Percentiles rank a stretch among this genome's conserved stretches.
These are phyloP conservation scores for Cercospora sp. DNA, from an alignment of 2,329 filamentous ascomycete genomes.

Conservation along the genomic window DNA sequence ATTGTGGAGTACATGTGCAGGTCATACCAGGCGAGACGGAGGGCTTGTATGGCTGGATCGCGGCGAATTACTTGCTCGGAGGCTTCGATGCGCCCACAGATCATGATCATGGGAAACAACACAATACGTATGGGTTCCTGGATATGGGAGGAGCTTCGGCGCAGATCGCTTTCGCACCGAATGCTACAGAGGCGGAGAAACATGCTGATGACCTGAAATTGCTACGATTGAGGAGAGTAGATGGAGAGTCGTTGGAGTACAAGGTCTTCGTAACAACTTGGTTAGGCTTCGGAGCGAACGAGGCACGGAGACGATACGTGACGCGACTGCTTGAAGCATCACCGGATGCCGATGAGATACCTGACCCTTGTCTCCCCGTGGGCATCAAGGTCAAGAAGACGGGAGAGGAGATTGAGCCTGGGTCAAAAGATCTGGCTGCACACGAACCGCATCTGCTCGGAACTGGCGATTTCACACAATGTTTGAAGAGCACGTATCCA, in stretches of 20 bases:
- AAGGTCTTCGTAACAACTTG: conserved; percentile 93
- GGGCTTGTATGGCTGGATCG: conserved; percentile 95
- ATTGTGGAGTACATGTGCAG: conserved; percentile 85
- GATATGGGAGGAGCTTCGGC: conserved; percentile 98
- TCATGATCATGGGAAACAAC: conserved; percentile 79
- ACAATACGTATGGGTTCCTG: conserved; percentile 94
- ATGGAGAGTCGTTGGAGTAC: conserved; percentile 76
- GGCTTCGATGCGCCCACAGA: conserved; percentile 77
- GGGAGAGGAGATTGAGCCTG: conserved; percentile 60
- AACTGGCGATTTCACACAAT: conserved; percentile 84
- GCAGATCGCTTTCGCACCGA: conserved; percentile 96
- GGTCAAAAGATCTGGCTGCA: conserved; percentile 43
- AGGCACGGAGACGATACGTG: conserved; percentile 85
- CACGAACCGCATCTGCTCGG: conserved; percentile 65
- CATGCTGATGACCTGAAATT: conserved; percentile 88
- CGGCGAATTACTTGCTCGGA: conserved; percentile 90
- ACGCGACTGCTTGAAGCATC: conserved; percentile 69
- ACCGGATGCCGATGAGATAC: conserved; percentile 69
- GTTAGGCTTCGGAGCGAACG: conserved; percentile 95
- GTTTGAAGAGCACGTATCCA: conserved; percentile 77
- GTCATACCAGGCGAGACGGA: conserved; percentile 96
- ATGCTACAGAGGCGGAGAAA: conserved; percentile 82
- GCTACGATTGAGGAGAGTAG: conserved; percentile 77
- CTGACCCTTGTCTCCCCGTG: conserved; percentile 85
- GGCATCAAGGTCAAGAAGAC: conserved; percentile 72